Percentiles rank a stretch among this genome's conserved stretches.
phyloP scores from a whole-genome alignment of 2,329 filamentous ascomycete species.

The Pseudopyricularia javanii region DNA sequence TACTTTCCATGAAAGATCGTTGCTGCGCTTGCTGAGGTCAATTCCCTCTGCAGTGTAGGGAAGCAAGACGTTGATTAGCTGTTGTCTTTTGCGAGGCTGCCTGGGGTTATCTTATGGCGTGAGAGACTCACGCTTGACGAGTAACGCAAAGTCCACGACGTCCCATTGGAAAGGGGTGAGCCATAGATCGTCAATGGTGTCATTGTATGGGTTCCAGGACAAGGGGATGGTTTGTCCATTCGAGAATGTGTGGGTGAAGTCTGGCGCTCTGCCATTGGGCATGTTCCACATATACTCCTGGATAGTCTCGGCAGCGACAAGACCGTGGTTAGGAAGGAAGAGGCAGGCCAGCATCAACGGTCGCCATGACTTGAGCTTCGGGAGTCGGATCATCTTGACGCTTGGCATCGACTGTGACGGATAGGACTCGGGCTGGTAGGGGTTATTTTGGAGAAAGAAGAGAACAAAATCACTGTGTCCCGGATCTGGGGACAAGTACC shows the following conservation, averaged over 20 bases:
- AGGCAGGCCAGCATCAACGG: neutral
- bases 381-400: neutral
- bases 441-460: no score
- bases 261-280: constrained; percentile 6
- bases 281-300: neutral
- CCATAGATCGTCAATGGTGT: neutral
- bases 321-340: neutral
- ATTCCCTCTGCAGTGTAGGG: neutral
- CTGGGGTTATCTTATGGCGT: neutral
- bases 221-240: neutral
- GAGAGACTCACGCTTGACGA: neutral
- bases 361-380: neutral
- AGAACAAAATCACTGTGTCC: no score
- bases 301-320: neutral
- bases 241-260: constrained; percentile 7
- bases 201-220: neutral
- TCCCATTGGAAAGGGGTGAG: neutral
- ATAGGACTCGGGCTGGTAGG: no score
- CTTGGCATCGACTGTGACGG: no score
- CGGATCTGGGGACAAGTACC: no score
- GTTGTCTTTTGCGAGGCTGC: no score
- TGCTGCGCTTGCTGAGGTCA: neutral
- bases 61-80: no score
- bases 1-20: neutral
- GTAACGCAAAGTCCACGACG: neutral